Evolutionary conservation across 257 asterid species (phyloP).

Genomic region (Penstemon barbatus): DNA sequence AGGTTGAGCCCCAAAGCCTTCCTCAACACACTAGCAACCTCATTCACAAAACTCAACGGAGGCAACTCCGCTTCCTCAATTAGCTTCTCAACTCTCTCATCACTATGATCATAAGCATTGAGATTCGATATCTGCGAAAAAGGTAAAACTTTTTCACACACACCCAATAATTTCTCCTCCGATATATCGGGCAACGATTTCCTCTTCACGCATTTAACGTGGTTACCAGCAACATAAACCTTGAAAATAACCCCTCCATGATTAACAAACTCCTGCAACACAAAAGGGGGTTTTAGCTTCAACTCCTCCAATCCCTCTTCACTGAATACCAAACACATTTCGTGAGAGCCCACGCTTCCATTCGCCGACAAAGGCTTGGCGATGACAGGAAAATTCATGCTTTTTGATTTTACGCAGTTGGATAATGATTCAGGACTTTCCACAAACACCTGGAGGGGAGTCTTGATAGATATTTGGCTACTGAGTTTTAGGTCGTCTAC

Average conservation of each 20-base stretch:
- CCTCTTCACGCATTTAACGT: constrained; percentile 67
- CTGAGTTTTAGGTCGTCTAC: constrained; percentile 37
- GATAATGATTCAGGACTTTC: constrained; percentile 34
- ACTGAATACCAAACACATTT: constrained; percentile 59
- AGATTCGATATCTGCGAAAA: constrained; percentile 80
- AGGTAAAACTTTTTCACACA: constrained; percentile 36
- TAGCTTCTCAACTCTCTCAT: constrained; percentile 36
- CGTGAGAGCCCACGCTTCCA: constrained; percentile 69
- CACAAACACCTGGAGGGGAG: constrained; percentile 64
- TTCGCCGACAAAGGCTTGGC: constrained; percentile 66
- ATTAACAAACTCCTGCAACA: constrained; percentile 81
- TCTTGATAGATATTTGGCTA: constrained; percentile 31
- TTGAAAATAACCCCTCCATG: constrained; percentile 90
- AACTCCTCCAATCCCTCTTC: constrained; percentile 50
- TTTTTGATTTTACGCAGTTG: constrained; percentile 18
- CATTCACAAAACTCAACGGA: constrained; percentile 47
- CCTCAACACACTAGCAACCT: constrained; percentile 60
- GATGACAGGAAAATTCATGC: constrained; percentile 55
- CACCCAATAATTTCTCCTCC: constrained; percentile 28
- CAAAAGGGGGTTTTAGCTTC: constrained; percentile 49
- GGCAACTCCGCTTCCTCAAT: constrained; percentile 61
- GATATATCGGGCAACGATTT: constrained; percentile 66
- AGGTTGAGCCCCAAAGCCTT: constrained; percentile 63
- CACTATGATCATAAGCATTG: constrained; percentile 38
- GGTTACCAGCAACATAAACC: constrained; percentile 71